These are phyloP conservation scores for Leavenworthia alabamica DNA, from an alignment of 345 rosid species.

Conservation along the genomic window DNA sequence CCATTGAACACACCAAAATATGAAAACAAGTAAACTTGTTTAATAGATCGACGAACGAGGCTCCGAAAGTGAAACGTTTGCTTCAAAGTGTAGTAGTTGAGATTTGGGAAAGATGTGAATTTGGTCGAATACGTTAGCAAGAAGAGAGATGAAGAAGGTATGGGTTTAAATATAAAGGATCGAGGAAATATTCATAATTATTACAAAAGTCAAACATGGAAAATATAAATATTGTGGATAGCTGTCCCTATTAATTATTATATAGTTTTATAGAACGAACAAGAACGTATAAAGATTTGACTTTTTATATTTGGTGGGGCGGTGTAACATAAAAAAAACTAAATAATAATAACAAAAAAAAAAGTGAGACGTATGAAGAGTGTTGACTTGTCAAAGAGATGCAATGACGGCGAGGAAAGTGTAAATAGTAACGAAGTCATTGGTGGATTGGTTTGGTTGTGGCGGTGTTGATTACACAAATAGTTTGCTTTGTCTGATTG, in stretches of 20 bases:
- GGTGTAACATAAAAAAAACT: not conserved
- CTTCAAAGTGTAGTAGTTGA: slow-evolving; percentile 19
- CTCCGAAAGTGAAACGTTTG: not conserved
- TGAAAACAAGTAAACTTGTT: not conserved
- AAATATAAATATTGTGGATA: slow-evolving; percentile 23
- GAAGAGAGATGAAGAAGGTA: slow-evolving; percentile 10
- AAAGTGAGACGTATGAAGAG: slow-evolving; percentile 25
- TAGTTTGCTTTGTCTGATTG: slow-evolving; percentile 18
- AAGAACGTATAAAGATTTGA: slow-evolving; percentile 26
- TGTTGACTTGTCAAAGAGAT: slow-evolving; percentile 46
- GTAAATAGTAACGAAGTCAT: slow-evolving; percentile 31
- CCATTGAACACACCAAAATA: slow-evolving; percentile 33
- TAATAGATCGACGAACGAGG: slow-evolving; percentile 14
- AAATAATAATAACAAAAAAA: not conserved
- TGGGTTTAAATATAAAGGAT: slow-evolving; percentile 34
- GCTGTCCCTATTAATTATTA: slow-evolving; percentile 10
- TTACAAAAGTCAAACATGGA: slow-evolving; percentile 59
- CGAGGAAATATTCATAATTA: slow-evolving; percentile 15
- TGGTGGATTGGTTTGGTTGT: slow-evolving; percentile 24
- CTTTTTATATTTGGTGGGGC: slow-evolving; percentile 8
- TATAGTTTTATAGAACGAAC: slow-evolving; percentile 22
- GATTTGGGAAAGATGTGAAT: slow-evolving; percentile 27
- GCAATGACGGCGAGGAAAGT: slow-evolving; percentile 34
- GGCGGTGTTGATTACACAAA: slow-evolving; percentile 27
- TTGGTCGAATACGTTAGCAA: slow-evolving; percentile 34